Percentiles rank a stretch among this genome's conserved stretches.
Evolutionary conservation across 352 stramenopile genomes (phyloP).

Genomic region (Blastocystis hominis): DNA sequence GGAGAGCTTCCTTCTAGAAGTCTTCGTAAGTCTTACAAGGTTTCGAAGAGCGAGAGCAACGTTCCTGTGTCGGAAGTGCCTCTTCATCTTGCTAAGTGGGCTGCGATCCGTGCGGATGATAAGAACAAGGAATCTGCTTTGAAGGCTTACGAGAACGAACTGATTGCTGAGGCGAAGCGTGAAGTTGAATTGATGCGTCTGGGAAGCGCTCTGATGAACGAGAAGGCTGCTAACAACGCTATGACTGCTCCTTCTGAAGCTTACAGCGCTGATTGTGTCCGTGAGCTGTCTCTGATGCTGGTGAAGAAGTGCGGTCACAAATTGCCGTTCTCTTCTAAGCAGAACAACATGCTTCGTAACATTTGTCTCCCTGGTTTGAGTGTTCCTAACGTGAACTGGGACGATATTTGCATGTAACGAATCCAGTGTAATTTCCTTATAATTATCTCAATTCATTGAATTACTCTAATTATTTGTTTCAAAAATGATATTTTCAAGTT

Average conservation of each 20-base stretch:
- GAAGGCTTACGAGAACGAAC: background rate
- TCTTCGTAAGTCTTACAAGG: background rate
- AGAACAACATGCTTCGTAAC: slow-evolving; percentile 15
- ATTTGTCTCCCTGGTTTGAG: slow-evolving; percentile 7
- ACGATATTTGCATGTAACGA: background rate
- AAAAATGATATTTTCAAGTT: too few relatives aligned
- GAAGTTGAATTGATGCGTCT: slow-evolving; percentile 52
- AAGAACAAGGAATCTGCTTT: background rate
- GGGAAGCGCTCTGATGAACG: slow-evolving; percentile 14
- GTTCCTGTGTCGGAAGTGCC: slow-evolving; percentile 5
- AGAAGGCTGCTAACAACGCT: background rate
- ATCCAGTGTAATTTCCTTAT: too few relatives aligned
- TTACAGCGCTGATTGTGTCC: background rate
- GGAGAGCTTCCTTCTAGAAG: background rate
- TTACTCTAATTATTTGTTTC: too few relatives aligned
- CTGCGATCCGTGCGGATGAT: background rate
- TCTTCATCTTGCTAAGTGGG: slow-evolving; percentile 46
- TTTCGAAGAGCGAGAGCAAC: background rate
- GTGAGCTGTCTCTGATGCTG: background rate
- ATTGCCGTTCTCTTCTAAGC: background rate
- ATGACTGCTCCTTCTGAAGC: background rate
- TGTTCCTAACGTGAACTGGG: background rate
- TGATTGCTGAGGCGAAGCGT: background rate
- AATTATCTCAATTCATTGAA: too few relatives aligned
- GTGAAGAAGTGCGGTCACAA: slow-evolving; percentile 29